Percentiles rank a stretch among this genome's conserved stretches.
Conservation (phyloP, 2,329 filamentous ascomycete species). For the Fusarium temperatum region DNA sequence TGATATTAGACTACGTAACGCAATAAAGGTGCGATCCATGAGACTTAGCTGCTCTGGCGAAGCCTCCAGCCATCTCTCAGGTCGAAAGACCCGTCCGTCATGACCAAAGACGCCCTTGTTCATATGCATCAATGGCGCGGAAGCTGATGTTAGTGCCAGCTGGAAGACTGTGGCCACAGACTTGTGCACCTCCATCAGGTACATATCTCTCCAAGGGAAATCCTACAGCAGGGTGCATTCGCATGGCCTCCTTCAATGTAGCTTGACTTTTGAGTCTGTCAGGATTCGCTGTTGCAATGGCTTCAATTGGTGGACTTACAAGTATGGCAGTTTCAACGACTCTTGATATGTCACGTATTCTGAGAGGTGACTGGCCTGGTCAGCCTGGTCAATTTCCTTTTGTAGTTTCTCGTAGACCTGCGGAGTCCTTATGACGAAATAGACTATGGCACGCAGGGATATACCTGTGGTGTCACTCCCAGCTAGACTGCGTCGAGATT, state of each 20-base stretch:
- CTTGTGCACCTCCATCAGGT: neutral
- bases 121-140: neutral
- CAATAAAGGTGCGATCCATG: neutral
- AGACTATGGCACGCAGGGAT: neutral
- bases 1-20: neutral
- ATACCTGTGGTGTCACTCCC: neutral
- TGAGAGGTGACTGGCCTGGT: fast-evolving
- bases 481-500: neutral
- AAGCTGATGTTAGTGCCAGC: neutral
- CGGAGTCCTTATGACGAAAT: neutral
- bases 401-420: neutral
- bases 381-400: neutral
- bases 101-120: neutral
- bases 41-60: neutral
- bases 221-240: neutral
- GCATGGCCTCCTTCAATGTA: neutral
- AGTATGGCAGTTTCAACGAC: neutral
- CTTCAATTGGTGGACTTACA: fast-evolving
- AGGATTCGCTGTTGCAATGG: neutral
- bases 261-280: neutral
- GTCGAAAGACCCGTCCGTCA: neutral
- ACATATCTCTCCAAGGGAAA: neutral
- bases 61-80: neutral
- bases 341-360: neutral
- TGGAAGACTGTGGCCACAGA: neutral